Base-by-base conservation (phyloP, 768 basidiomycete genomes). In the Lyophyllum atratum region DNA sequence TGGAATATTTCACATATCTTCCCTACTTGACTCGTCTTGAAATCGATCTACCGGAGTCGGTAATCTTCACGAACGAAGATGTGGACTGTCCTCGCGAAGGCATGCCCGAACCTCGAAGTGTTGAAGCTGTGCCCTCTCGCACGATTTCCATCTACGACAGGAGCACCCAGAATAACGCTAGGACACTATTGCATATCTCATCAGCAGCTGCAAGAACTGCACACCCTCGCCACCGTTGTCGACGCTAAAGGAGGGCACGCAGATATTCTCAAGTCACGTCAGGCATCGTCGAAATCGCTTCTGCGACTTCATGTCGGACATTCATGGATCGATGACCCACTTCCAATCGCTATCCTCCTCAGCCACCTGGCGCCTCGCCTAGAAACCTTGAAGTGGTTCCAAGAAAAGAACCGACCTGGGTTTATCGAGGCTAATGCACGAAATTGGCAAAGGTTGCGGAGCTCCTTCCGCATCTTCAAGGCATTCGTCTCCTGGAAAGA, bases 21-120 rank as follows among this genome's bases (percentile, higher is more conserved):
- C 81, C 83, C 22, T 70, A 69, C 40, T 77, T 92, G 54, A 65
- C 74, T 28, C 82, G 85, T n/a, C 75, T 92, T 45, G 89, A 90
- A 34, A 80, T 92, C 54, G 90, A 92, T 67, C 85, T 92, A 55
- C 88, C 90, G 12, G 89, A 91, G 67, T 90, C 89, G 4, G 77
- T 84, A 52, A 72, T 89, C 55, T 86, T 92, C 72, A 75, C 78
- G 52, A 78, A 84, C 25, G 69, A 75, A 49, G 90, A 92, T 69
- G 68, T 92, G 58, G 74, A 74, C 51, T 78, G 75, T n/a, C 58
- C 66, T 91, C 6, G 83, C 86, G 15, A 75, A 74, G 43, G 82
- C 83, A 28, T 88, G 85, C 58, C 89, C 90, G 2, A 84, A 79
- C 61, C 74, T 92, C 56, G 88, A 92, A 69, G 76, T 81, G n/a